phyloP scores from a whole-genome alignment of 768 basidiomycete species.

The Macrocybe gigantea region DNA sequence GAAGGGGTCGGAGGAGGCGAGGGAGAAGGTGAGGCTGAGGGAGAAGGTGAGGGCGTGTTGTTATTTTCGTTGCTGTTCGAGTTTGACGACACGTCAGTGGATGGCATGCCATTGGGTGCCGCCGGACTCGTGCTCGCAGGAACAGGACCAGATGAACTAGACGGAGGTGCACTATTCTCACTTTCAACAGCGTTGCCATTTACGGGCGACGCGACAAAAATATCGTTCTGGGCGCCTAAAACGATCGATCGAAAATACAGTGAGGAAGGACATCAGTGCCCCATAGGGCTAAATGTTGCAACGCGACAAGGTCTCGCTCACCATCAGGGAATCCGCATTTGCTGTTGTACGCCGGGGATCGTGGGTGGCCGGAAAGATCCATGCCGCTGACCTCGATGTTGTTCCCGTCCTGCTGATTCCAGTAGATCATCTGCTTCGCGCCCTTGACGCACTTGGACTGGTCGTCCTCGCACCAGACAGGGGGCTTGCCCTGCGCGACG shows the following conservation, averaged over 20 bases:
- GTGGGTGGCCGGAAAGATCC: slow-evolving; percentile 31
- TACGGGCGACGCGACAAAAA: slow-evolving; percentile 23
- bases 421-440: slow-evolving; percentile 51
- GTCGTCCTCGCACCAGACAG: slow-evolving; percentile 49
- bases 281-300: slow-evolving; percentile 1
- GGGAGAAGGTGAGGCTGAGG: neutral
- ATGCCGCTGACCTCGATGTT: slow-evolving; percentile 39
- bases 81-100: neutral
- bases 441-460: slow-evolving; percentile 35
- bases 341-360: slow-evolving; percentile 43
- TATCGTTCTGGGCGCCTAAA: slow-evolving; percentile 39
- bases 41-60: neutral
- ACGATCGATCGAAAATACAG: neutral
- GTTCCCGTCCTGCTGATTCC: slow-evolving; percentile 44
- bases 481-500: slow-evolving; percentile 35
- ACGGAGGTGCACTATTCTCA: neutral
- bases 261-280: too few species aligned
- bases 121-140: neutral
- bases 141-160: neutral
- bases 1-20: neutral
- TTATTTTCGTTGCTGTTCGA: neutral
- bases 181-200: neutral
- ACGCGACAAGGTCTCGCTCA: slow-evolving; percentile 14
- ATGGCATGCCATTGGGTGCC: neutral
- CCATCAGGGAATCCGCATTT: slow-evolving; percentile 45